phyloP scores from a whole-genome alignment of 2,329 filamentous ascomycete genomes.

The Ustulina deusta region DNA sequence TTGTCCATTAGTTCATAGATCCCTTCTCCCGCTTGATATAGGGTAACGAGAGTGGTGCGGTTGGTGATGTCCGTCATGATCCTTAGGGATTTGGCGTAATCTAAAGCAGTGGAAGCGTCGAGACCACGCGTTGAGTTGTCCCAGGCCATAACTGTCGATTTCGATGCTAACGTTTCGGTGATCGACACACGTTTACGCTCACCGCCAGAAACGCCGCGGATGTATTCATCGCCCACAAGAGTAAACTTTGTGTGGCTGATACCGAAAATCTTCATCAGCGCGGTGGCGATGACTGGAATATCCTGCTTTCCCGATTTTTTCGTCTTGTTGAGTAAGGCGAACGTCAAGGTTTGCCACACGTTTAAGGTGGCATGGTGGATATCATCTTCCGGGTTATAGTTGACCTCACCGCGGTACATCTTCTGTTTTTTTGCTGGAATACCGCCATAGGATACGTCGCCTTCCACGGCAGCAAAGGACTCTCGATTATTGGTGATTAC shows the following conservation, averaged over 20 bases:
- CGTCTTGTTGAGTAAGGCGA: slow-evolving; percentile 81
- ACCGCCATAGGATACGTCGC: slow-evolving; percentile 78
- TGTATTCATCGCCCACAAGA: slow-evolving; percentile 77
- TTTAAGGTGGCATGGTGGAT: slow-evolving; percentile 79
- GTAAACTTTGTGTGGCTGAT: slow-evolving; percentile 82
- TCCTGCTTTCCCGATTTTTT: slow-evolving; percentile 72
- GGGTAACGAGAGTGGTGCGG: slow-evolving; percentile 61
- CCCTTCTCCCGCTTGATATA: slow-evolving; percentile 59
- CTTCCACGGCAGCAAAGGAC: slow-evolving; percentile 73
- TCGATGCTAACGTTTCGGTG: slow-evolving; percentile 79
- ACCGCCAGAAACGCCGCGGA: slow-evolving; percentile 81
- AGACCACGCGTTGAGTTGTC: slow-evolving; percentile 85
- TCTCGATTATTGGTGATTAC: slow-evolving; percentile 77
- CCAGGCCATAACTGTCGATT: slow-evolving; percentile 80
- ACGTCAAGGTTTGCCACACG: slow-evolving; percentile 81
- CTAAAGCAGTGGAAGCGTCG: slow-evolving; percentile 81
- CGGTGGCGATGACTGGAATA: slow-evolving; percentile 76
- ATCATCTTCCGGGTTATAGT: slow-evolving; percentile 83
- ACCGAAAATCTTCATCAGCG: slow-evolving; percentile 81
- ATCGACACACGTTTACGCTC: slow-evolving; percentile 85
- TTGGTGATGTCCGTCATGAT: slow-evolving; percentile 82
- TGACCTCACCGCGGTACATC: slow-evolving; percentile 79
- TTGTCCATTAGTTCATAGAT: slow-evolving; percentile 75
- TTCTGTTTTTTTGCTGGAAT: slow-evolving; percentile 76
- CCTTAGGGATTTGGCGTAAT: slow-evolving; percentile 77